phyloP scores from a whole-genome alignment of 2,329 filamentous ascomycete species.

The Whalleya microplaca region DNA sequence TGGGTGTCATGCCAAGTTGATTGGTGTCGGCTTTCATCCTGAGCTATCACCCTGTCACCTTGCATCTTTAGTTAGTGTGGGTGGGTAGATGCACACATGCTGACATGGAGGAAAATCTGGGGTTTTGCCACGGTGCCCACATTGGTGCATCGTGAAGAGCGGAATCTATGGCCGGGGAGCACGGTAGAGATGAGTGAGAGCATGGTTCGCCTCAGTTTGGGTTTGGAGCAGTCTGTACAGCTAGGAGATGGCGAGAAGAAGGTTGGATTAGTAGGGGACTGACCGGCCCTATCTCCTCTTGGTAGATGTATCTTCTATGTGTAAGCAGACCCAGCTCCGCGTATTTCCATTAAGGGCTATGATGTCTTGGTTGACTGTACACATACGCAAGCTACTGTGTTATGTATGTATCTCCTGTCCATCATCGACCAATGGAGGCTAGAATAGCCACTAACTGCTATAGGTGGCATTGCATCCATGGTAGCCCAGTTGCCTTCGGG shows the following conservation, averaged over 20 bases:
- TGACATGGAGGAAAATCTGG: neutral
- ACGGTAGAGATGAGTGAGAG: neutral
- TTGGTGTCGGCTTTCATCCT: conserved; percentile 15
- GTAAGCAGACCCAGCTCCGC: neutral
- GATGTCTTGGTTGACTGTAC: no score
- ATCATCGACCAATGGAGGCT: neutral
- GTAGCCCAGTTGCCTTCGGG: neutral
- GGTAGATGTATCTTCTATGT: no score
- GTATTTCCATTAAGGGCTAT: neutral
- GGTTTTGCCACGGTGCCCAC: neutral
- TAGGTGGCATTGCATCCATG: neutral
- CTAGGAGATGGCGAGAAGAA: neutral
- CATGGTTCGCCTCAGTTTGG: neutral
- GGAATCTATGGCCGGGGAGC: neutral
- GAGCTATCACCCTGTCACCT: conserved; percentile 3
- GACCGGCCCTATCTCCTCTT: neutral
- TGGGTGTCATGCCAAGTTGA: conserved; percentile 16
- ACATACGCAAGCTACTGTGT: neutral
- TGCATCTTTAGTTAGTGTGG: conserved; percentile 23
- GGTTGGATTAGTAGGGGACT: neutral
- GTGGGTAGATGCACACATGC: neutral
- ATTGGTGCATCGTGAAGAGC: neutral
- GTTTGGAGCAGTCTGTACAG: neutral
- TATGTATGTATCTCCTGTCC: neutral
- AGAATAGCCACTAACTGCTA: neutral